Evolutionary conservation across 305 asterid genomes (phyloP), one percentile per base, ranked within the genome.

Genomic region (Fraxinus sp.): DNA sequence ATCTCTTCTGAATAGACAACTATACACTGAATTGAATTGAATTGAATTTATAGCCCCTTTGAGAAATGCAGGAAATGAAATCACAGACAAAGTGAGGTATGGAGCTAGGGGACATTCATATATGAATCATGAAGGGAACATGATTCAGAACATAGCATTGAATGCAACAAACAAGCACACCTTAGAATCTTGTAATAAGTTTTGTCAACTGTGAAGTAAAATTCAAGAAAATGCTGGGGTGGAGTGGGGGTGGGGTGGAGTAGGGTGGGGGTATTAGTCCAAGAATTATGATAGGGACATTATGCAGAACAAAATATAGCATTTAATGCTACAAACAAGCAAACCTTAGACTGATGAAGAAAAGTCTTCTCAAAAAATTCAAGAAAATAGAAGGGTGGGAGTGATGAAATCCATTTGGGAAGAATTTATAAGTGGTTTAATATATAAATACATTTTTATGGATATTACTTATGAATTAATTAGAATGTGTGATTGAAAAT

Each of bases 101-200:
- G 88, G 87, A 87, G 90, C 89, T 75, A 18, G 80, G 76, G 26
- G 14, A 20, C 14, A 81, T 68, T 83, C 37, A 55, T 55, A 10
- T 73, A 46, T 49, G 83, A 82, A 85, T 89, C 91, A 94, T 88
- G 90, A 80, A 84, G 80, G 86, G 83, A 84, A 82, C 88, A 89
- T 92, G 93, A 86, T 68, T 36, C 85, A 71, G 81, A 84, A 89
- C 83, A 81, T 35, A 79, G 87, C 87, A 93, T 86, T 89, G 75
- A 94, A 90, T 89, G 86, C 81, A 80, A 73, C 89, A 84, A 85
- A 85, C 22, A 62, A 70, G 28, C 64, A 77, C 81, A 66, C 49
- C 79, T 13, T 74, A 80, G 37, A 78, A 28, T 57, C 24, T 62
- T 6, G 43, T 66, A 35, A 11, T 71, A 4, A 76, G 22, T 41